A percentile compares a stretch with the other conserved stretches of the same genome.
Conservation (phyloP, 371 early-diverging fungal species). For the Sanchytrium tribonematis region DNA sequence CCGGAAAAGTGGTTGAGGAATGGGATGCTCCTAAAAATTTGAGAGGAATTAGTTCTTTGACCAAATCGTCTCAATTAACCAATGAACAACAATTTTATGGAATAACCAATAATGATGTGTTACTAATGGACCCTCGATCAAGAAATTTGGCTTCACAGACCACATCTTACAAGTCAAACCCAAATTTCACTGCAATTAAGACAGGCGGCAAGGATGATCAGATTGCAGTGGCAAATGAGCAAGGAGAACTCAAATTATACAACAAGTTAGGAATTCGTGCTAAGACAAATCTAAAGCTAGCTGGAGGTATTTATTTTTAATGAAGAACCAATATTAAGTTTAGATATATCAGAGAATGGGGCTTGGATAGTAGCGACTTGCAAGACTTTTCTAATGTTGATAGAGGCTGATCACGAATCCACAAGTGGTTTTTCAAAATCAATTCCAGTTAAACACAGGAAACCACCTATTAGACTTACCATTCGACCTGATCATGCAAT, state of each 20-base stretch:
- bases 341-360: constrained; percentile 71
- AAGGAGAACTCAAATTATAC: constrained; percentile 72
- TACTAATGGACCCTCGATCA: constrained; percentile 62
- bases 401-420: constrained; percentile 20
- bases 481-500: constrained; percentile 72
- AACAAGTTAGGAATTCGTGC: constrained; percentile 49
- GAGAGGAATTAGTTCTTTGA: constrained; percentile 34
- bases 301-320: no score
- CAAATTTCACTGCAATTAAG: constrained; percentile 35
- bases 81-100: constrained; percentile 45
- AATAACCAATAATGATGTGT: constrained; percentile 43
- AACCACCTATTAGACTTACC: constrained; percentile 41
- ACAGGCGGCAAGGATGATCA: constrained; percentile 43
- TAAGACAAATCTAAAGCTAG: constrained; percentile 58
- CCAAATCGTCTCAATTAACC: constrained; percentile 43
- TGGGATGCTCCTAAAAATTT: constrained; percentile 31
- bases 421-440: constrained; percentile 12
- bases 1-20: constrained; percentile 67
- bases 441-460: constrained; percentile 20
- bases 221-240: constrained; percentile 49
- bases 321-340: constrained; percentile 53
- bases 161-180: constrained; percentile 34
- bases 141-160: constrained; percentile 9
- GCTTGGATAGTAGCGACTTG: constrained; percentile 64
- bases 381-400: constrained; percentile 48